A percentile compares a stretch with the other conserved stretches of the same genome.
Conservation (phyloP, 768 basidiomycete species). For the Asterophora parasitica region DNA sequence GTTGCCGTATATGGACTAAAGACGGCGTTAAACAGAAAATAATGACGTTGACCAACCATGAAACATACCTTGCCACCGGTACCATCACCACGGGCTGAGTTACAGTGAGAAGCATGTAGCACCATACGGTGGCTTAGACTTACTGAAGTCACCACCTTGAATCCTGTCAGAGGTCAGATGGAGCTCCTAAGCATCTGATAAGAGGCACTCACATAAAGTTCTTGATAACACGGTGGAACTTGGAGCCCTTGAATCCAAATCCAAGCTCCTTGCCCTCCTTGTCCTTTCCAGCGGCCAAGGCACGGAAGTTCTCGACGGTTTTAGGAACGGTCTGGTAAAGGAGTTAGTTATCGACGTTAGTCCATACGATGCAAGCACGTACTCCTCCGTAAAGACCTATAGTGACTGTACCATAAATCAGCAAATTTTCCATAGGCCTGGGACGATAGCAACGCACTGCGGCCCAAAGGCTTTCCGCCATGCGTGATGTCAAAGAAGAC, state of each 20-base stretch:
- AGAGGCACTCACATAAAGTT: constrained; percentile 68
- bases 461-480: constrained; percentile 81
- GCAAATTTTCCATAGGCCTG: constrained; percentile 3
- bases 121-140: constrained; percentile 25
- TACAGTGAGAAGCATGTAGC: constrained; percentile 14
- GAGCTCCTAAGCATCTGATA: neutral
- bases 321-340: constrained; percentile 79
- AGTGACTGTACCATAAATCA: constrained; percentile 44
- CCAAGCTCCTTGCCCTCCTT: constrained; percentile 76
- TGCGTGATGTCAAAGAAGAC: constrained; percentile 95
- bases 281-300: constrained; percentile 77
- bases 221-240: constrained; percentile 96
- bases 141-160: constrained; percentile 98
- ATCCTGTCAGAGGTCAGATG: constrained; percentile 49
- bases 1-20: constrained; percentile 86
- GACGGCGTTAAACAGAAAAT: neutral
- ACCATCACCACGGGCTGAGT: constrained; percentile 73
- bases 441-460: constrained; percentile 44
- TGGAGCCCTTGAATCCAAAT: constrained; percentile 91
- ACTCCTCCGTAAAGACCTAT: constrained; percentile 92
- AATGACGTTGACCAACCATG: neutral
- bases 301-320: constrained; percentile 97
- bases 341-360: neutral
- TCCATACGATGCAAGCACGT: constrained; percentile 21
- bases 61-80: constrained; percentile 78